Conservation (phyloP, 768 basidiomycete genomes). For the Termitomyces sp. region DNA sequence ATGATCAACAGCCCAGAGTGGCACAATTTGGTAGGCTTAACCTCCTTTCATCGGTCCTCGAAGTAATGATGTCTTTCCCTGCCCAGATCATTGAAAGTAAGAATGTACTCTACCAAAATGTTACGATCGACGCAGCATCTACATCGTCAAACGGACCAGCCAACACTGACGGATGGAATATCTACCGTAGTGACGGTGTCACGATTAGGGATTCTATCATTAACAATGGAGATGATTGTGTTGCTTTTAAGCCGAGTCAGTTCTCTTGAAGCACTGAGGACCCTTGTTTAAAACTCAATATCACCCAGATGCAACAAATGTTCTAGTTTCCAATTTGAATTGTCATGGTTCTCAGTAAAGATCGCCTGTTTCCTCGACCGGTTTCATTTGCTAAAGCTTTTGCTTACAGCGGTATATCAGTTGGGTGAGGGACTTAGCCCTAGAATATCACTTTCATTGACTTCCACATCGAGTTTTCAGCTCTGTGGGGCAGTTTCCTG, state of each 20-base stretch:
- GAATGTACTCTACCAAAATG: constrained; percentile 39
- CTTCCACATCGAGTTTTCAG: constrained; percentile 23
- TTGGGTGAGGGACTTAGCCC: constrained; percentile 25
- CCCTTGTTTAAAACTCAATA: background rate
- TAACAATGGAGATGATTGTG: constrained; percentile 54
- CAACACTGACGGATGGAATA: constrained; percentile 64
- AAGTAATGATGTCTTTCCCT: background rate
- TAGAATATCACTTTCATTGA: too few species aligned
- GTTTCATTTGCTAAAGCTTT: background rate
- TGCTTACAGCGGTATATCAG: constrained; percentile 44
- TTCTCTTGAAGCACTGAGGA: background rate
- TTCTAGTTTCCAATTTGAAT: constrained; percentile 48
- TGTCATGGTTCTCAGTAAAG: constrained; percentile 57
- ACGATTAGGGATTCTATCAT: constrained; percentile 44
- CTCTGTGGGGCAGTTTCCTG: constrained; percentile 52
- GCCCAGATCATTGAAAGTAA: constrained; percentile 42
- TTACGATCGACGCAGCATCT: constrained; percentile 41
- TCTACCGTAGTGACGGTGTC: constrained; percentile 50
- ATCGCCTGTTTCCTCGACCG: background rate
- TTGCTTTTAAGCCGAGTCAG: constrained; percentile 51
- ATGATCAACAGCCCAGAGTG: constrained; percentile 50
- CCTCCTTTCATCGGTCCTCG: background rate
- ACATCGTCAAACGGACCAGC: constrained; percentile 34
- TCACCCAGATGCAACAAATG: constrained; percentile 43
- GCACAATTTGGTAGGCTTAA: constrained; percentile 38